phyloP scores from a whole-genome alignment of 345 rosid species.

The Cochlearia excelsa region DNA sequence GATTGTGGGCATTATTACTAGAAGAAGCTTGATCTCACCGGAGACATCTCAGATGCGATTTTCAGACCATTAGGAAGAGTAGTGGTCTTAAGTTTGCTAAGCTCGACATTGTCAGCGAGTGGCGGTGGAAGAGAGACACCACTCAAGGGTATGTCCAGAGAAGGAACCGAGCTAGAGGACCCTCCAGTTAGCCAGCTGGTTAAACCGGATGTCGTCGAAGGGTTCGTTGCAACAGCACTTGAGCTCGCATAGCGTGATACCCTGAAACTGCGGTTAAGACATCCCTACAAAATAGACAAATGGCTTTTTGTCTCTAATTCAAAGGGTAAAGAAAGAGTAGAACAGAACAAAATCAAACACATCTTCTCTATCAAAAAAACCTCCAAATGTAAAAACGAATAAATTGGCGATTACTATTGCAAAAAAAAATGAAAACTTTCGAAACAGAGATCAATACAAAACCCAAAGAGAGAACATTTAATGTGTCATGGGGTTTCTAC shows the following conservation, averaged over 20 bases:
- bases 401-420: no score
- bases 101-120: slow-evolving; percentile 65
- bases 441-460: no score
- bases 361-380: no score
- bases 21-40: slow-evolving; percentile 26
- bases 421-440: no score
- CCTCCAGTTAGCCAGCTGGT: slow-evolving; percentile 66
- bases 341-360: no score
- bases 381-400: no score
- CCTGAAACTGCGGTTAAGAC: slow-evolving; percentile 26
- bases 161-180: slow-evolving; percentile 43
- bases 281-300: slow-evolving; percentile 12
- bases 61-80: slow-evolving; percentile 65
- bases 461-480: no score
- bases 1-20: no score
- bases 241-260: slow-evolving; percentile 51
- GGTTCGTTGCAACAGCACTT: slow-evolving; percentile 43
- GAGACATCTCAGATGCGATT: slow-evolving; percentile 55
- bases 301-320: no score
- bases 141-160: slow-evolving; percentile 52
- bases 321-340: no score
- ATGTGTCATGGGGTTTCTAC: no score
- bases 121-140: slow-evolving; percentile 68
- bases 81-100: slow-evolving; percentile 51
- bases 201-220: slow-evolving; percentile 42